Conservation (phyloP, 1,284 basidiomycete species). For the Coniophora puteana region DNA sequence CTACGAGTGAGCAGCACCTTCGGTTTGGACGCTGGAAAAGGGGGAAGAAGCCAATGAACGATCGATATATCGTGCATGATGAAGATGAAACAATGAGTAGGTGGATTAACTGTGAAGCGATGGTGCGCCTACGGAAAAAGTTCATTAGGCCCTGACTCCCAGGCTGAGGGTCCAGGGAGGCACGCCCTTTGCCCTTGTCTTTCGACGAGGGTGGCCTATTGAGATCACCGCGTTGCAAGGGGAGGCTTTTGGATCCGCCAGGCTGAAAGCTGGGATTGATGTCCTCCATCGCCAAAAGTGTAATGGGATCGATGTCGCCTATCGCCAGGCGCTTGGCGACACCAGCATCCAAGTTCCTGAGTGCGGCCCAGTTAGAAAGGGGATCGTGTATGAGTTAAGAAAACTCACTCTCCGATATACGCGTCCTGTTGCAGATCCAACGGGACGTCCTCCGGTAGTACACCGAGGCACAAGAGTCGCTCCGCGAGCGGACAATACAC, state of each 20-base stretch:
- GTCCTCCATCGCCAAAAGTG: constrained; percentile 70
- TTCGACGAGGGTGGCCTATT: constrained; percentile 30
- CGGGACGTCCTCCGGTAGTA: constrained; percentile 44
- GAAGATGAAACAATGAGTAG: constrained; percentile 12
- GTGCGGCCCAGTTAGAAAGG: constrained; percentile 12
- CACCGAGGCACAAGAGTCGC: constrained; percentile 67
- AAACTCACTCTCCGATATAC: constrained; percentile 74
- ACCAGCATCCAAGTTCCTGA: constrained; percentile 56
- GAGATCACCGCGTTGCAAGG: constrained; percentile 28
- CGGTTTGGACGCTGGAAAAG: constrained; percentile 44
- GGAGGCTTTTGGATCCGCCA: constrained; percentile 35
- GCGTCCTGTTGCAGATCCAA: constrained; percentile 63
- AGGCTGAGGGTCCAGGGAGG: constrained; percentile 34
- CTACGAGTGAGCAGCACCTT: constrained; percentile 24
- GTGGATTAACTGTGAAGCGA: constrained; percentile 19
- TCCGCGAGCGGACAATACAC: constrained; percentile 80
- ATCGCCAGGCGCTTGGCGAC: constrained; percentile 66
- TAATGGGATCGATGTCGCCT: constrained; percentile 80
- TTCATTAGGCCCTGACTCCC: constrained; percentile 42
- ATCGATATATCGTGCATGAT: not conserved
- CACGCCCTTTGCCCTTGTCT: constrained; percentile 38
- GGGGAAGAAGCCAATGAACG: constrained; percentile 12
- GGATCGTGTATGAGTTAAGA: constrained; percentile 4
- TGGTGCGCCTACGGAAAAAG: constrained; percentile 56
- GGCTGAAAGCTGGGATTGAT: constrained; percentile 72